A percentile compares a stretch with the other conserved stretches of the same genome.
Conservation (phyloP, 352 stramenopile genomes). For the Phytophthora parvispora region DNA sequence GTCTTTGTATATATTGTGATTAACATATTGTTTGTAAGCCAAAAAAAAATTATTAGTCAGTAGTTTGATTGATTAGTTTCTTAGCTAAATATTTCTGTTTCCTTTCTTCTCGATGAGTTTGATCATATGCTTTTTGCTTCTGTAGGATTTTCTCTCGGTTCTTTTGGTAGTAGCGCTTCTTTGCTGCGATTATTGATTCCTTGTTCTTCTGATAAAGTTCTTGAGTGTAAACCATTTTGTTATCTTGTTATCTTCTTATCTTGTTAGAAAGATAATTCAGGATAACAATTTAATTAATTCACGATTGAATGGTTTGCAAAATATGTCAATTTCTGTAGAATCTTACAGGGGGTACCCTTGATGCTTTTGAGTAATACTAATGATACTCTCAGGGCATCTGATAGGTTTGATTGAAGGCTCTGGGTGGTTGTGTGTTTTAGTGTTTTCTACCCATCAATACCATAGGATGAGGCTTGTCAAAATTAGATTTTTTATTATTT, state of each 20-base stretch:
- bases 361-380: too few species aligned
- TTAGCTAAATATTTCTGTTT: slow-evolving; percentile 4
- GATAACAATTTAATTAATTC: slow-evolving; percentile 4
- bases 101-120: slow-evolving; percentile 1
- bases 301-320: background rate
- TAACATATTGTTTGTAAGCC: slow-evolving; percentile 1
- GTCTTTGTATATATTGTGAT: slow-evolving; percentile 4
- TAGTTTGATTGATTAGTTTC: slow-evolving; percentile 2
- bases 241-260: slow-evolving; percentile 2
- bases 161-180: slow-evolving; percentile 1
- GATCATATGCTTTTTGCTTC: slow-evolving; percentile 1
- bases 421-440: slow-evolving; percentile 2
- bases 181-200: slow-evolving; percentile 2
- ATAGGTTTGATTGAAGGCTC: too few species aligned
- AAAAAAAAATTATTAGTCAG: slow-evolving; percentile 3
- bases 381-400: too few species aligned
- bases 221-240: slow-evolving; percentile 2
- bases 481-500: slow-evolving; percentile 3
- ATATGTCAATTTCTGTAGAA: too few species aligned
- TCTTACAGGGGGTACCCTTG: too few species aligned
- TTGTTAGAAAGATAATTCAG: slow-evolving; percentile 1
- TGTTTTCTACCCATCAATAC: background rate
- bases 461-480: background rate
- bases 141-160: slow-evolving; percentile 1
- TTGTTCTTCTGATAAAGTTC: slow-evolving; percentile 3